phyloP scores from a whole-genome alignment of 352 stramenopile species.

The Pythium guiyangense region DNA sequence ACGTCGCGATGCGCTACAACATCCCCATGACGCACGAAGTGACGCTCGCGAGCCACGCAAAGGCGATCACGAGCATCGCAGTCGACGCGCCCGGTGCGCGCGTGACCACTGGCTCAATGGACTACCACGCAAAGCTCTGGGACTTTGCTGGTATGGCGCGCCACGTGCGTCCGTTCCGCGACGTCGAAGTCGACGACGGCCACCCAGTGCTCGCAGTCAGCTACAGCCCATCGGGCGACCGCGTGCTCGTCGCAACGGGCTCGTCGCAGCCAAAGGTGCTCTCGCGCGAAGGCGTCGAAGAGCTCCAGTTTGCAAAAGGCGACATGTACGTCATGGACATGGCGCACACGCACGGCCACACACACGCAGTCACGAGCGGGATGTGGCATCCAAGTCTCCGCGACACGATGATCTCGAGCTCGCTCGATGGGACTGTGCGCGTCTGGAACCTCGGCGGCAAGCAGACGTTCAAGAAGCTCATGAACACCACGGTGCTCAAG shows the following conservation, averaged over 20 bases:
- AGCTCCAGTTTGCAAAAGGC: constrained; percentile 76
- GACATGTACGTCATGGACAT: constrained; percentile 89
- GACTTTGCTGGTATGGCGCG: constrained; percentile 85
- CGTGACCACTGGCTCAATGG: constrained; percentile 74
- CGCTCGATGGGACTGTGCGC: constrained; percentile 73
- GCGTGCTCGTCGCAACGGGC: constrained; percentile 58
- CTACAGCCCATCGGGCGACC: constrained; percentile 78
- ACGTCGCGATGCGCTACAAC: constrained; percentile 62
- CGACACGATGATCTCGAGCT: constrained; percentile 79
- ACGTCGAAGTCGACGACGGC: constrained; percentile 77
- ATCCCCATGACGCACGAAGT: constrained; percentile 74
- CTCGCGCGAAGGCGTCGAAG: constrained; percentile 69
- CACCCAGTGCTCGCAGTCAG: constrained; percentile 72
- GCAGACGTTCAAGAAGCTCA: constrained; percentile 66
- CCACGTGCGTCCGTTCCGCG: constrained; percentile 72
- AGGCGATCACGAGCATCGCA: constrained; percentile 61
- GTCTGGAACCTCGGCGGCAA: constrained; percentile 74
- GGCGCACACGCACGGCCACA: constrained; percentile 80
- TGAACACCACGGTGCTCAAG: constrained; percentile 81
- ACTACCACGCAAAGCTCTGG: constrained; percentile 86
- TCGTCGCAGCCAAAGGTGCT: constrained; percentile 78
- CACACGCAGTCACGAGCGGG: constrained; percentile 62
- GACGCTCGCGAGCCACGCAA: constrained; percentile 46
- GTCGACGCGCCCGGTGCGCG: constrained; percentile 63
- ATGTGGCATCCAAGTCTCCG: constrained; percentile 63